Percentiles rank a stretch among this genome's conserved stretches.
Evolutionary conservation across 1,284 basidiomycete species (phyloP).

Genomic region (Baeospora myosura): DNA sequence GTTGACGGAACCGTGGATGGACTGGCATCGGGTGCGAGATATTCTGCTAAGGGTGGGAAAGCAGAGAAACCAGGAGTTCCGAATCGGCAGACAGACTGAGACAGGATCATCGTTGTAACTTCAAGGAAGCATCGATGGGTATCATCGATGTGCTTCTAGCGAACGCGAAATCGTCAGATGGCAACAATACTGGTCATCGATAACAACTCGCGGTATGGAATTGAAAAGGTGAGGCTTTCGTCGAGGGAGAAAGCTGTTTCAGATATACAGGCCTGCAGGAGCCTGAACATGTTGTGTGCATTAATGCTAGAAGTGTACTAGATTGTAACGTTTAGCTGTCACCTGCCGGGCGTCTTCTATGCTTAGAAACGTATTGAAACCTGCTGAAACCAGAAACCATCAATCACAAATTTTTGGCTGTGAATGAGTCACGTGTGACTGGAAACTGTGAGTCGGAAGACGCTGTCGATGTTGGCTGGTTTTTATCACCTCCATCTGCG

Average conservation of each 20-base stretch:
- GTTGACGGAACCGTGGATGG: conserved; percentile 4
- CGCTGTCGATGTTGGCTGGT: no score
- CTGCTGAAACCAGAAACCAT: not conserved
- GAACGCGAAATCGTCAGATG: not conserved
- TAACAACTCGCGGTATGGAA: no score
- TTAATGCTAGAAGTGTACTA: no score
- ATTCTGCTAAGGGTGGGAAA: conserved; percentile 7
- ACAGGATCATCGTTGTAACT: not conserved
- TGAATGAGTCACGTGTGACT: not conserved
- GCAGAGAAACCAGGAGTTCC: no score
- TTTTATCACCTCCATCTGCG: no score
- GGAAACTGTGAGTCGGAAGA: not conserved
- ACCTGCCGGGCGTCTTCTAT: no score
- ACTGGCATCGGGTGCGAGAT: conserved; percentile 4
- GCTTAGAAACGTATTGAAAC: not conserved
- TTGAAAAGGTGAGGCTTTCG: no score
- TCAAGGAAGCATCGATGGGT: not conserved
- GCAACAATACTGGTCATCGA: no score
- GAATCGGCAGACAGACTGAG: not conserved
- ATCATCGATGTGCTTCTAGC: not conserved
- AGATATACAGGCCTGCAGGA: not conserved
- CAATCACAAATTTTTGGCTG: not conserved
- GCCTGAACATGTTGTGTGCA: no score
- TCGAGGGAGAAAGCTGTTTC: not conserved
- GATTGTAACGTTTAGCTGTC: no score